These are phyloP conservation scores for Cryphonectria nitschkei DNA, from an alignment of 2,329 filamentous ascomycete genomes.

Conservation along the genomic window DNA sequence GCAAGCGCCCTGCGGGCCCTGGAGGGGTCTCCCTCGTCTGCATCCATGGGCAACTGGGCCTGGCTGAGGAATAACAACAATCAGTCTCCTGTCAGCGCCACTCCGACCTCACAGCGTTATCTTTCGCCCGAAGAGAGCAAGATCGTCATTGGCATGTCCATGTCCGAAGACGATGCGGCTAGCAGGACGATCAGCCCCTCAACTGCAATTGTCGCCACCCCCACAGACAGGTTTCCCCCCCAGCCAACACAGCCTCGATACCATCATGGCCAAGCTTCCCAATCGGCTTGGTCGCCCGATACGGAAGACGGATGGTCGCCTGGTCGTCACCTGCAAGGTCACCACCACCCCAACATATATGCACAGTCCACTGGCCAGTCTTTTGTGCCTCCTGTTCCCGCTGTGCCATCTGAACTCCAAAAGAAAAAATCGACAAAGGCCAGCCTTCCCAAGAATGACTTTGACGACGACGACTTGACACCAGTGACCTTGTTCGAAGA, in stretches of 20 bases:
- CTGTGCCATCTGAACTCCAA: constrained; percentile 52
- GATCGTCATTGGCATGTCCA: constrained; percentile 72
- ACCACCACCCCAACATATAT: constrained; percentile 60
- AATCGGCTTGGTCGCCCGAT: constrained; percentile 65
- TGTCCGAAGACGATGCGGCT: constrained; percentile 57
- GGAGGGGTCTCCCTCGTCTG: constrained; percentile 57
- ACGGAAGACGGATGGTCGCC: constrained; percentile 56
- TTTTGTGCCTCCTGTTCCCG: constrained; percentile 63
- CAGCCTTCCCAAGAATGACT: constrained; percentile 37
- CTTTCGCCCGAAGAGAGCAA: constrained; percentile 71
- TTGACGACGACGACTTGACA: constrained; percentile 57
- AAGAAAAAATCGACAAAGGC: constrained; percentile 38
- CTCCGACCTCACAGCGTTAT: constrained; percentile 40
- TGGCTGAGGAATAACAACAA: constrained; percentile 56
- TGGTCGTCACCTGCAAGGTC: constrained; percentile 46
- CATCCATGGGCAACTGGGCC: constrained; percentile 60
- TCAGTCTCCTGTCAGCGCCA: constrained; percentile 31
- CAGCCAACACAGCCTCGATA: constrained; percentile 37
- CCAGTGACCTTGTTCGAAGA: constrained; percentile 73
- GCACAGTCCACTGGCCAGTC: constrained; percentile 52
- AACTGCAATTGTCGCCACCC: constrained; percentile 48
- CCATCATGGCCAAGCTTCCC: constrained; percentile 29
- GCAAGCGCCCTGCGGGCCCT: constrained; percentile 62
- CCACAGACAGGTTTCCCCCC: constrained; percentile 36
- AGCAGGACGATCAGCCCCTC: constrained; percentile 56